Conservation (phyloP, 805 yeast species). For the Starmerella cellae region DNA sequence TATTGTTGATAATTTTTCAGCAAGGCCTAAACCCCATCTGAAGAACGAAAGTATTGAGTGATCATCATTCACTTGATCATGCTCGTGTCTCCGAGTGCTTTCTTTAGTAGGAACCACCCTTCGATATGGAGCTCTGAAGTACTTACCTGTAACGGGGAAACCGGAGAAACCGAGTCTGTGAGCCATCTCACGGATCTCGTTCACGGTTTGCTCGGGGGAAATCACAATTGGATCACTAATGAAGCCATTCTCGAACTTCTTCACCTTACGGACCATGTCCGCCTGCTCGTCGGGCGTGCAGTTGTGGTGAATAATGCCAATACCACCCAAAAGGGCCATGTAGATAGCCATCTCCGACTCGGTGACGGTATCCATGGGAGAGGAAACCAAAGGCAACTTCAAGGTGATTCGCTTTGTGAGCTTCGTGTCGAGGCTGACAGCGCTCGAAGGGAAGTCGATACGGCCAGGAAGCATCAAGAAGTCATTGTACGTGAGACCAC, state of each 20-base stretch:
- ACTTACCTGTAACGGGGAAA: conserved; percentile 99
- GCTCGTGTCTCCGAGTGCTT: too few relatives aligned
- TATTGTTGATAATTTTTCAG: conserved; percentile 46
- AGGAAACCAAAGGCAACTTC: conserved; percentile 89
- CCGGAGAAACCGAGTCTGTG: conserved; percentile 79
- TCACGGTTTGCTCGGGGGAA: conserved; percentile 61
- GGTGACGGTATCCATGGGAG: conserved; percentile 99
- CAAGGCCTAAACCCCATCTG: conserved; percentile 86
- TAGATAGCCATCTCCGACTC: conserved; percentile 95
- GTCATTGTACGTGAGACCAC: conserved; percentile 96
- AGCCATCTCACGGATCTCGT: conserved; percentile 63
- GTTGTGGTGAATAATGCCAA: conserved; percentile 97
- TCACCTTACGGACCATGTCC: conserved; percentile 92
- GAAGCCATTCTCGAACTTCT: conserved; percentile 95
- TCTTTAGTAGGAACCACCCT: too few relatives aligned
- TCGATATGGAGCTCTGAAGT: neutral
- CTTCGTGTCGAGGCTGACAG: conserved; percentile 67
- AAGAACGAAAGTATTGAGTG: conserved; percentile 95
- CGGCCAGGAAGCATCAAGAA: conserved; percentile 91
- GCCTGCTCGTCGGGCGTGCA: conserved; percentile 96
- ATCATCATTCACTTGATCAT: conserved; percentile 25
- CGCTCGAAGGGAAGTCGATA: conserved; percentile 71
- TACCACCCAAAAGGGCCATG: conserved; percentile 97
- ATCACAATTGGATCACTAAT: conserved; percentile 88
- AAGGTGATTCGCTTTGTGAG: conserved; percentile 84